phyloP scores from a whole-genome alignment of 805 yeast species.

The Lachancea nothofagi region DNA sequence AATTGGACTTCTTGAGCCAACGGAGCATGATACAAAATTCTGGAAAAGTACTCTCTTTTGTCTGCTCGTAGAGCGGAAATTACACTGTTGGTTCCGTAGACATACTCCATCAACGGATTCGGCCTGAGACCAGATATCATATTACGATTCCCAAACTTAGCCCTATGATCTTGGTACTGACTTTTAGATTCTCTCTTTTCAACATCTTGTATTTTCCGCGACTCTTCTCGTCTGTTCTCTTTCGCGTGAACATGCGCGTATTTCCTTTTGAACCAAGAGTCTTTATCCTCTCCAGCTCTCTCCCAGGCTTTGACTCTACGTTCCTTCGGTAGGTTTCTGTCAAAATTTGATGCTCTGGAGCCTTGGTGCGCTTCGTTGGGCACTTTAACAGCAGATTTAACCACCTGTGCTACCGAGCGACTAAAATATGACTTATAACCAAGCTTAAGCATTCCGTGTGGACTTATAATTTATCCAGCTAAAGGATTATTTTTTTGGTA shows the following conservation, averaged over 20 bases:
- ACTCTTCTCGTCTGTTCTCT: conserved; percentile 30
- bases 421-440: background rate
- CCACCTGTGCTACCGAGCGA: conserved; percentile 5
- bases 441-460: background rate
- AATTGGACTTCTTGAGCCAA: conserved; percentile 39
- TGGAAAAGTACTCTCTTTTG: conserved; percentile 48
- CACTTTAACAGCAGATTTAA: conserved; percentile 12
- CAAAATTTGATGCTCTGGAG: conserved; percentile 29
- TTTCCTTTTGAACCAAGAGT: conserved; percentile 52
- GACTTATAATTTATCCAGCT: background rate
- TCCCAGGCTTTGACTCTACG: conserved; percentile 60
- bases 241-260: conserved; percentile 63
- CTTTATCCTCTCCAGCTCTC: conserved; percentile 53
- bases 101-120: conserved; percentile 56
- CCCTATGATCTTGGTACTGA: conserved; percentile 8
- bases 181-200: conserved; percentile 6
- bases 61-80: conserved; percentile 57
- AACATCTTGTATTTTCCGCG: conserved; percentile 12
- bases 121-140: conserved; percentile 19
- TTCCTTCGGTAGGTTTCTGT: conserved; percentile 40
- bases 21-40: conserved; percentile 44
- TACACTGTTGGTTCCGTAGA: conserved; percentile 75
- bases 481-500: no score
- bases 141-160: conserved; percentile 11
- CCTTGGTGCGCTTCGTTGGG: conserved; percentile 9